Base-by-base conservation (phyloP, 495 filamentous ascomycete genomes). In the Rhypophila decipiens region DNA sequence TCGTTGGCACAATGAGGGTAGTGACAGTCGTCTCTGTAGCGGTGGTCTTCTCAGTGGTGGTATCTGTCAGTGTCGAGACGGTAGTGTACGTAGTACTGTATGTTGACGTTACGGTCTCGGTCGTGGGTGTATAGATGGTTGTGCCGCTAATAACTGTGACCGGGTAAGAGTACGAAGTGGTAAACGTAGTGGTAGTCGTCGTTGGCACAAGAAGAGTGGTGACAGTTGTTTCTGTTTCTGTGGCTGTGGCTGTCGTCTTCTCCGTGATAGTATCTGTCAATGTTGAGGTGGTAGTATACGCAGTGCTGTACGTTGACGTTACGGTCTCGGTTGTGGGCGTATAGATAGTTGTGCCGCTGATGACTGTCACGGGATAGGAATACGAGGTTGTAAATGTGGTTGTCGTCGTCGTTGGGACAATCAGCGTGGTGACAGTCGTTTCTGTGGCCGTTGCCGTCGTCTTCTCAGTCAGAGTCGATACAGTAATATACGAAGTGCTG, bases 61-160 rank as follows among this genome's bases (percentile, higher is more conserved):
- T 34, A 22, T 11, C 39, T 21, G 39, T 41, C 7, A 11, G 5
- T 5, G 39, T 19, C 39, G 39, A 24, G 11, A 41, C 7, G 7
- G 39, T 41, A 7, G 39, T 44, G 34, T 44, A 33, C 9, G 34
- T 49, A 22, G 46, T 43, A 2, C 33, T 46, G 10, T 47, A 19
- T 11, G 33, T 37, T 1, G 46, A 45, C 5, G 34, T 39, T 36
- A 31, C 13, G 13, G 13, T 13, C 27, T 31, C 27, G 27, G 27
- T 31, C 27, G 41, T 46, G 13, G 50, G 47, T 15, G 57, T 56
- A 21, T 39, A 47, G 17, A 38, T 44, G 21, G 55, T 54, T 13
- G 46, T 47, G 23, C 40, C 34, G 4, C 22, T 38, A 15, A 39
- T 35, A 17, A 46, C 47, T n/a, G 51, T 51, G 38, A 47, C 40